phyloP scores from a whole-genome alignment of 257 asterid genomes.

The Fraxinus excelsior region DNA sequence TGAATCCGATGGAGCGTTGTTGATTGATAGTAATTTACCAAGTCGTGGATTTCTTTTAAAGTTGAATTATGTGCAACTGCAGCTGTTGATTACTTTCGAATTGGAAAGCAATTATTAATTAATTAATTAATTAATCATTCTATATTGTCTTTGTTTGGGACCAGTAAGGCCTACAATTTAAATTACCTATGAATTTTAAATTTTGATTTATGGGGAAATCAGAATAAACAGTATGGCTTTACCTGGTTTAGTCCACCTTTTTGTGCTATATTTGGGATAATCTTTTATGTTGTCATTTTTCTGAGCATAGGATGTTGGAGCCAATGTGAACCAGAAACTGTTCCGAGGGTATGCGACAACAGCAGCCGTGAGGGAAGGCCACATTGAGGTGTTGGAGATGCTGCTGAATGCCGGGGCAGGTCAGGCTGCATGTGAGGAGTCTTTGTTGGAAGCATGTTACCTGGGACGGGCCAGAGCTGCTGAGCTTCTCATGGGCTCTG shows the following conservation, averaged over 20 bases:
- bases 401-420: conserved; percentile 58
- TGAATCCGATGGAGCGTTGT: not conserved
- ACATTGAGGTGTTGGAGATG: conserved; percentile 55
- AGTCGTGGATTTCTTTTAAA: conserved; percentile 4
- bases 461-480: conserved; percentile 55
- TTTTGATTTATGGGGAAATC: not conserved
- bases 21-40: conserved; percentile 1
- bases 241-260: conserved; percentile 16
- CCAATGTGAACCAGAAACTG: conserved; percentile 62
- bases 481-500: conserved; percentile 63
- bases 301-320: conserved; percentile 57
- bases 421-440: conserved; percentile 79
- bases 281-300: conserved; percentile 3
- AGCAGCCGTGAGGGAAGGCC: conserved; percentile 77
- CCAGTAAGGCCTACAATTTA: conserved; percentile 1
- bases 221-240: not conserved
- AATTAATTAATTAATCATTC: conserved; percentile 22
- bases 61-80: conserved; percentile 19
- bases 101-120: conserved; percentile 29
- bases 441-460: conserved; percentile 66
- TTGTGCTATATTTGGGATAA: not conserved
- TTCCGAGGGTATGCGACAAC: conserved; percentile 81
- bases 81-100: conserved; percentile 7
- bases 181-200: too few relatives aligned
- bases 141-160: conserved; percentile 13